Evolutionary conservation across 306 rosid genomes (phyloP), one percentile per base, ranked within the genome.

Genomic region (Ziziphus jujuba): DNA sequence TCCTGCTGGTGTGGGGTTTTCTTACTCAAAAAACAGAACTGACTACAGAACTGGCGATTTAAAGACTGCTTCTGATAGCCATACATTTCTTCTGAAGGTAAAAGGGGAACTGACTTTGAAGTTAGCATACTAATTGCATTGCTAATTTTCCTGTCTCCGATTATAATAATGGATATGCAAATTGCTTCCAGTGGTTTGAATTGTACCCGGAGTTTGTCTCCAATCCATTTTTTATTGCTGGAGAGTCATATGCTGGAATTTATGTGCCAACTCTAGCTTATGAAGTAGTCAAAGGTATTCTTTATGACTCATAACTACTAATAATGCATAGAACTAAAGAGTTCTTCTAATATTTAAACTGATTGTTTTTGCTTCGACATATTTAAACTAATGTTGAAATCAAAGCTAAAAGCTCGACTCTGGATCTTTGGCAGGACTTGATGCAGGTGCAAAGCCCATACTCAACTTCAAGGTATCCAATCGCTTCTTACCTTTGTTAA

Each of bases 231-330:
- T 93, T 79, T 68, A 82, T 93, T 61, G 47, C 89, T 7, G 98
- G 98, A 65, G 98, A 93, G 87, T 93, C 98, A 22, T 93, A 83
- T 73, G 98, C 95, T 61, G 98, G 97, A 73, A 47, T 93, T 57
- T 93, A 93, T 74, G 96, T 93, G 69, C 98, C 98, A 23, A 93
- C 98, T 57, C 95, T 93, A 63, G 82, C 96, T 72, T 56, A 40
- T 65, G 87, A 83, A 86, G 87, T 87, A 20, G 75, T 56, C 21
- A 86, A 87, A 84, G 98, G 98, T 92, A 89, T 16, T n/a, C n/a
- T n/a, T n/a, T 63, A 22, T 61, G 48, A 20, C 4, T 11, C 35
- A 57, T 3, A 19, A 9, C 11, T 17, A 9, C 23, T 21, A 13
- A 17, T 49, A 25, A 38, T 47, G 28, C 19, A 40, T 40, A 38